Evolutionary conservation across 2,329 filamentous ascomycete species (phyloP).

Genomic region (Calonectria honghensis): DNA sequence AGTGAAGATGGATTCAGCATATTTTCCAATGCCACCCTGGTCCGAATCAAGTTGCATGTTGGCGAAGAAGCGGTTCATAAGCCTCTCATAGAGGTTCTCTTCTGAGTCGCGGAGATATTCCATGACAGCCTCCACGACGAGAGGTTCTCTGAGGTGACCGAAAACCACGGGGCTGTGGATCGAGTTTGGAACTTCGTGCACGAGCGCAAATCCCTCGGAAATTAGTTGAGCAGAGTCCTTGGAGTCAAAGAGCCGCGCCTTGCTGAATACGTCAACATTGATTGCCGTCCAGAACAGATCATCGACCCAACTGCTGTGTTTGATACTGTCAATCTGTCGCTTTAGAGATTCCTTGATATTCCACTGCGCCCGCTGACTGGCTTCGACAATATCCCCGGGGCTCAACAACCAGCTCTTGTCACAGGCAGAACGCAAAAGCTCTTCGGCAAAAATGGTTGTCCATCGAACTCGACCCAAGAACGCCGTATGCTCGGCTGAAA

Average conservation of each 20-base stretch:
- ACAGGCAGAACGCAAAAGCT: background rate
- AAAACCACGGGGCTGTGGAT: background rate
- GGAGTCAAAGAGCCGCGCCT: background rate
- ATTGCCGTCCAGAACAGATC: slow-evolving; percentile 15
- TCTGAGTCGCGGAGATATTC: background rate
- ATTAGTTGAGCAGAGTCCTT: background rate
- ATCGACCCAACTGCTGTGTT: background rate
- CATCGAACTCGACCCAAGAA: slow-evolving; percentile 7
- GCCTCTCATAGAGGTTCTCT: slow-evolving; percentile 3
- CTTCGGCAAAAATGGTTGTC: slow-evolving; percentile 8
- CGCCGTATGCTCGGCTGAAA: background rate
- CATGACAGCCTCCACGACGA: slow-evolving; percentile 6
- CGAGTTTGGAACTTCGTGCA: background rate
- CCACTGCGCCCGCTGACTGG: background rate
- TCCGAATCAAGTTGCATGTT: slow-evolving; percentile 5
- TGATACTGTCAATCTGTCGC: slow-evolving; percentile 1
- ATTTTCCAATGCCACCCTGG: slow-evolving; percentile 6
- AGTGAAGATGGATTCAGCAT: slow-evolving; percentile 5
- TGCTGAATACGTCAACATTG: slow-evolving; percentile 10
- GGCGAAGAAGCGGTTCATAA: slow-evolving; percentile 13
- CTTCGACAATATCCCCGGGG: background rate
- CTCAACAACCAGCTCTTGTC: background rate
- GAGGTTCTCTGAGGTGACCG: background rate
- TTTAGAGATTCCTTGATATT: background rate
- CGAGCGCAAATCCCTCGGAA: slow-evolving; percentile 1